These are phyloP conservation scores for Hypomyces rosellus DNA, from an alignment of 2,329 filamentous ascomycete genomes.

Conservation along the genomic window DNA sequence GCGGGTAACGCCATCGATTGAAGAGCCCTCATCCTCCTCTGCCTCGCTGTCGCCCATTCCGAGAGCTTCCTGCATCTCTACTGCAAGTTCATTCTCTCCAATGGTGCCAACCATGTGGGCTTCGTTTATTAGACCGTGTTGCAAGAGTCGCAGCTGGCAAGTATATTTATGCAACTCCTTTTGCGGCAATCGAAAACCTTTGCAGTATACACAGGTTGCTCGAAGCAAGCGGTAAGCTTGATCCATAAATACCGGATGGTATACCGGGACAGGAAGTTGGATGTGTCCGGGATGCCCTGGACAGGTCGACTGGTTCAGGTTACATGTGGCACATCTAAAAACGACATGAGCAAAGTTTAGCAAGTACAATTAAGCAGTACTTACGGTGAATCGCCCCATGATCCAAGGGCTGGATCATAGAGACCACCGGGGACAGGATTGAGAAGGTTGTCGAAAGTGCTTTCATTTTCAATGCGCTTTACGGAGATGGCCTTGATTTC, in stretches of 20 bases:
- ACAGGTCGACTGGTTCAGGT: constrained; percentile 72
- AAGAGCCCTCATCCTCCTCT: constrained; percentile 54
- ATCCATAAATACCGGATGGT: constrained; percentile 95
- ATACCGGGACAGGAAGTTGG: constrained; percentile 85
- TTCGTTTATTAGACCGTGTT: constrained; percentile 74
- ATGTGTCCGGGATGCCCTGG: constrained; percentile 94
- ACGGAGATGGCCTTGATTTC: constrained; percentile 89
- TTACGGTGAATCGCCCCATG: constrained; percentile 79
- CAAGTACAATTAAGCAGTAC: constrained; percentile 8
- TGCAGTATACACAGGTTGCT: constrained; percentile 86
- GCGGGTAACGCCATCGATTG: constrained; percentile 46
- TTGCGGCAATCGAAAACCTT: constrained; percentile 73
- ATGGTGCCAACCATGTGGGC: constrained; percentile 51
- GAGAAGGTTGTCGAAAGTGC: constrained; percentile 86
- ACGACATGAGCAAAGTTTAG: not conserved
- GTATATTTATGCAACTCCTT: constrained; percentile 70
- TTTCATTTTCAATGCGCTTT: constrained; percentile 86
- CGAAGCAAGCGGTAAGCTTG: constrained; percentile 80
- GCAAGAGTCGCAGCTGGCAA: constrained; percentile 80
- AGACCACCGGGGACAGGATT: constrained; percentile 87
- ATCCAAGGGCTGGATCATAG: constrained; percentile 86
- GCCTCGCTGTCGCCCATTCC: constrained; percentile 51
- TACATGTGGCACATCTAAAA: constrained; percentile 85
- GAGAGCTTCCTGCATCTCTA: constrained; percentile 24
- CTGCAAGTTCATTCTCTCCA: constrained; percentile 37